Percentiles rank a stretch among this genome's conserved stretches.
Evolutionary conservation across 371 early-diverging fungal genomes (phyloP).

Genomic region (Mucor saturninus): DNA sequence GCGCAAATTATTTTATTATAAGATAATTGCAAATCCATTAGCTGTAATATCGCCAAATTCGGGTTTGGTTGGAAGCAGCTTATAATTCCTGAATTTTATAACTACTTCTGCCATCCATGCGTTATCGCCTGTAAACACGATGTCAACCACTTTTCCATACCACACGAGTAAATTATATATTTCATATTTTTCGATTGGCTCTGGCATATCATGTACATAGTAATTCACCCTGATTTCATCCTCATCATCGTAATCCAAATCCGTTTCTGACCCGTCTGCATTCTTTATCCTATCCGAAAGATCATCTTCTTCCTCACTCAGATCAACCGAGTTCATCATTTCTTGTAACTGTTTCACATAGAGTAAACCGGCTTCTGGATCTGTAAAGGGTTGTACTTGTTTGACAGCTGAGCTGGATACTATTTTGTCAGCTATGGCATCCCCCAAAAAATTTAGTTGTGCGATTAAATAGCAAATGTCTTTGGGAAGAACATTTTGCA

Average conservation of each 20-base stretch:
- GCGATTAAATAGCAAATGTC: slow-evolving; percentile 16
- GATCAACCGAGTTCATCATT: neutral
- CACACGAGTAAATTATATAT: slow-evolving; percentile 4
- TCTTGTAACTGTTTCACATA: neutral
- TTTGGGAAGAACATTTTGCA: neutral
- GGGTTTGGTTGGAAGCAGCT: neutral
- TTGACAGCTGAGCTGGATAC: neutral
- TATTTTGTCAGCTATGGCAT: slow-evolving; percentile 3
- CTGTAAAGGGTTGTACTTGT: neutral
- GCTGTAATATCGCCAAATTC: neutral
- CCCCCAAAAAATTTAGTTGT: slow-evolving; percentile 10
- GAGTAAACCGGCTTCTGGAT: neutral
- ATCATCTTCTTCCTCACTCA: neutral
- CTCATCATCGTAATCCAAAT: neutral
- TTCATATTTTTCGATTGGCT: slow-evolving; percentile 1
- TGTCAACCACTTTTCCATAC: slow-evolving; percentile 1
- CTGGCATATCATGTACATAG: slow-evolving; percentile 7
- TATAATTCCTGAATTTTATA: neutral
- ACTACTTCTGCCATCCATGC: neutral
- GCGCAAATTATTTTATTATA: neutral
- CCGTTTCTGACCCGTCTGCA: neutral
- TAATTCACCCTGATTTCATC: slow-evolving; percentile 1
- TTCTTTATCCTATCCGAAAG: neutral
- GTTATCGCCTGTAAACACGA: neutral
- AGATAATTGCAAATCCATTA: neutral